Evolutionary conservation across 768 basidiomycete genomes (phyloP).

Genomic region (Russula olivacea): DNA sequence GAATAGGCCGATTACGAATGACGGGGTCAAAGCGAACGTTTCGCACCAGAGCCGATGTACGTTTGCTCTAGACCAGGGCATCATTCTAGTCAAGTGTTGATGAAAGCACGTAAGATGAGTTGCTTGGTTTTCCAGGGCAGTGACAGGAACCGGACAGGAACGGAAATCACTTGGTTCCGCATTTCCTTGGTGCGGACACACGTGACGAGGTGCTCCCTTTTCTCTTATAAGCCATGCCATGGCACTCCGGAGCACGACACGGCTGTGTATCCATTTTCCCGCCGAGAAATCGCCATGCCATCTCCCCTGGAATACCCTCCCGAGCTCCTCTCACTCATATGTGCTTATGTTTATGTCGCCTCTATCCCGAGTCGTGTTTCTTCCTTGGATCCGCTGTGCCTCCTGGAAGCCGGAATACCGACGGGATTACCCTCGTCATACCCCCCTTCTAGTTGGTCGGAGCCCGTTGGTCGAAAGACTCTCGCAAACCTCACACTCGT

Average conservation of each 20-base stretch:
- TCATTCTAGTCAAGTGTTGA: no score
- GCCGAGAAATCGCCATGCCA: conserved; percentile 7
- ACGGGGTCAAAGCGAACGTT: not conserved
- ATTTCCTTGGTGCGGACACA: not conserved
- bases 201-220: not conserved
- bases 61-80: conserved; percentile 10
- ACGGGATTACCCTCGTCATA: conserved; percentile 66
- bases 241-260: not conserved
- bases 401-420: conserved; percentile 40
- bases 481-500: conserved; percentile 70
- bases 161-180: not conserved
- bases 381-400: conserved; percentile 67
- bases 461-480: conserved; percentile 56
- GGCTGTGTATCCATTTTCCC: not conserved
- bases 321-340: conserved; percentile 68
- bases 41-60: conserved; percentile 8
- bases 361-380: conserved; percentile 48
- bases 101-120: conserved; percentile 2
- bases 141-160: conserved; percentile 3
- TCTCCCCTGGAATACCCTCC: conserved; percentile 50
- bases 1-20: not conserved
- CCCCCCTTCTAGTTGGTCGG: conserved; percentile 65
- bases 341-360: conserved; percentile 61
- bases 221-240: conserved; percentile 10
- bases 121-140: not conserved